Evolutionary conservation across 2,329 filamentous ascomycete species (phyloP), one percentile per base, ranked within the genome.

Genomic region (Pyrenophora seminiperda): DNA sequence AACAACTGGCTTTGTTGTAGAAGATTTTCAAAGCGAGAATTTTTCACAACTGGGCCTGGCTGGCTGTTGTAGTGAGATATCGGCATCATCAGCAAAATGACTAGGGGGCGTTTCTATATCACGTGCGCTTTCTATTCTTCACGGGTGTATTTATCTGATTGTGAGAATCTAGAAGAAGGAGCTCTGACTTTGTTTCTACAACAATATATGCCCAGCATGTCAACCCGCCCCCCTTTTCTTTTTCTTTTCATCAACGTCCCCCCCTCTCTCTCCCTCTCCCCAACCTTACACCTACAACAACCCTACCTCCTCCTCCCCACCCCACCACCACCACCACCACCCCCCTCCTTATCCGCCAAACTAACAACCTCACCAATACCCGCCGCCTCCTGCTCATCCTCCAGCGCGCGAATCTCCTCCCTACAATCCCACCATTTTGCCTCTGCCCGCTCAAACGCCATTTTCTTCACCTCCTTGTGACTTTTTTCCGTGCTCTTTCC

Each of bases 361-460:
- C 87, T 94, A 46, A 97, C 90, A 34, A 97, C 90, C 77, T 97
- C 94, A 13, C 91, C 90, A 72, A 97, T 97, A 7, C 94, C 92
- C 27, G 91, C 90, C 40, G 89, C 92, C 74, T 97, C 93, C 77
- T 97, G 91, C 77, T 97, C 93, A 74, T 97, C 93, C 75, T 99
- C 94, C 67, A 97, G 75, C 5, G 85, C 88, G 45, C 87, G 88
- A 59, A 99, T 89, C 76, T 97, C 93, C 77, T 99, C 94, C 63
- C 94, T 83, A 70, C 88, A 91, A 79, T 97, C 94, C 94, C 94
- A 99, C 94, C 94, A 99, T 73, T 96, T 96, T 76, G 92, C 89
- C 74, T 99, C 94, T 32, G 92, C 92, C 58, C 91, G 81, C 68
- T 91, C 88, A 71, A 97, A 99, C 1, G 91, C 94, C 70, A 85